These are phyloP conservation scores for Exophiala viscosa DNA, from an alignment of 2,329 filamentous ascomycete genomes.

Conservation along the genomic window DNA sequence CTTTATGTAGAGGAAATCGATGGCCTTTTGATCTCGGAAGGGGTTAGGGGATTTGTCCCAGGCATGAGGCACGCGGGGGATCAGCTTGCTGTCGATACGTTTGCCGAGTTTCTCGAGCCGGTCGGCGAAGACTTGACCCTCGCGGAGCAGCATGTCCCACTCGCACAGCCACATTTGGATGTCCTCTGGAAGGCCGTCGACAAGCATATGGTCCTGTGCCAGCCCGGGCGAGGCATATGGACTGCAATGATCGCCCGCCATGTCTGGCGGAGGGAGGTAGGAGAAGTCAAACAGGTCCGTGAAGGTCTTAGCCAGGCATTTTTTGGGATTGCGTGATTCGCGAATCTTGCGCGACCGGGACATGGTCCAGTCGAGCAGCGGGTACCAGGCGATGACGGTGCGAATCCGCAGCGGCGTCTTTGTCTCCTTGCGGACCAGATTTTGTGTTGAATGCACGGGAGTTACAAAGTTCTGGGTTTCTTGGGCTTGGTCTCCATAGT, in stretches of 20 bases:
- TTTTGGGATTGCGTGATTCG: slow-evolving; percentile 51
- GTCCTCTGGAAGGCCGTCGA: slow-evolving; percentile 53
- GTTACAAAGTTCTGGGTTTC: slow-evolving; percentile 15
- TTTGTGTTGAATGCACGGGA: slow-evolving; percentile 17
- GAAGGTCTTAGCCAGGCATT: slow-evolving; percentile 46
- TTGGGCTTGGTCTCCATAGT: slow-evolving; percentile 11
- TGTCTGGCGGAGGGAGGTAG: slow-evolving; percentile 45
- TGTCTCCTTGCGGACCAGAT: slow-evolving; percentile 25
- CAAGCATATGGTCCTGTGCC: slow-evolving; percentile 53
- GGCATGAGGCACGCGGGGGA: slow-evolving; percentile 44
- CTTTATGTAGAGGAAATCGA: slow-evolving; percentile 42
- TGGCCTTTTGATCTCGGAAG: slow-evolving; percentile 42
- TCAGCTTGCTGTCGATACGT: slow-evolving; percentile 43
- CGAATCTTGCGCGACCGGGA: slow-evolving; percentile 57
- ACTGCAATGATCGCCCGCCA: slow-evolving; percentile 46
- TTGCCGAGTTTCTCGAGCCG: slow-evolving; percentile 43
- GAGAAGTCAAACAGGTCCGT: slow-evolving; percentile 49
- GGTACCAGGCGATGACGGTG: slow-evolving; percentile 60
- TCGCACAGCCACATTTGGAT: slow-evolving; percentile 62
- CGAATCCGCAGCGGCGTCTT: slow-evolving; percentile 48
- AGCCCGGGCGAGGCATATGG: slow-evolving; percentile 59
- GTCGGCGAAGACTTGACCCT: slow-evolving; percentile 49
- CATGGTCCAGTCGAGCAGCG: slow-evolving; percentile 59
- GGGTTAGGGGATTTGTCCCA: slow-evolving; percentile 50
- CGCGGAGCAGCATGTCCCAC: slow-evolving; percentile 64